Evolutionary conservation across 2,329 filamentous ascomycete genomes (phyloP), one percentile per base, ranked within the genome.

Genomic region (Mariannaea elegans): DNA sequence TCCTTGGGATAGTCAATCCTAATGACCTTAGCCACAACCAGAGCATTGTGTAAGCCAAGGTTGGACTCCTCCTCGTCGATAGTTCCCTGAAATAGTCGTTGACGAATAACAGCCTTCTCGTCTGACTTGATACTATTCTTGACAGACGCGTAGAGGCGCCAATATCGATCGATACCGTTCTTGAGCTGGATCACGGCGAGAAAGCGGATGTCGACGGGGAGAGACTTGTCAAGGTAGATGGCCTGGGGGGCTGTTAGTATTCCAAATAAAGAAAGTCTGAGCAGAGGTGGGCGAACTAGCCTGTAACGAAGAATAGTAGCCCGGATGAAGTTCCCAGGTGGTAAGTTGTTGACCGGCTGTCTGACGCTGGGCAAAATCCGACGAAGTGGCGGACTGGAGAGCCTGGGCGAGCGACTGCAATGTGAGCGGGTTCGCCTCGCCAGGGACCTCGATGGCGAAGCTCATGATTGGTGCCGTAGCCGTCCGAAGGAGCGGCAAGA

Each of bases 81-180:
- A 2, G 91, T 92, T 59, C 91, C 90, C 64, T 92, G 84, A 8
- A 97, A 84, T 19, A 97, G 81, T 21, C 90, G 86, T 4, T 86
- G 85, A 48, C 94, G 88, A 53, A 99, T 95, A 34, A 84, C 73
- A 9, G 84, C 80, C 76, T 95, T 97, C 73, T 97, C 92, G 18
- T 90, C 85, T 24, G 86, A 85, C 73, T 89, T 87, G 56, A 90
- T 85, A 48, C 92, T 87, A 31, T 91, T 91, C 73, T 80, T 82
- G 24, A 74, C 49, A 57, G 77, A 67, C 31, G 78, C 73, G 84
- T 92, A 72, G n/a, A 78, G 67, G 13, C 95, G 86, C 95, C 95
- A 99, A 76, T 93, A 93, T 73, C 90, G 93, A 74, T 98, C 94
- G 76, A 98, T 94, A 55, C 94, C 95, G 75, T 98, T 97, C 75